Evolutionary conservation across 2,329 filamentous ascomycete species (phyloP).

Genomic region (Neonectria magnoliae): DNA sequence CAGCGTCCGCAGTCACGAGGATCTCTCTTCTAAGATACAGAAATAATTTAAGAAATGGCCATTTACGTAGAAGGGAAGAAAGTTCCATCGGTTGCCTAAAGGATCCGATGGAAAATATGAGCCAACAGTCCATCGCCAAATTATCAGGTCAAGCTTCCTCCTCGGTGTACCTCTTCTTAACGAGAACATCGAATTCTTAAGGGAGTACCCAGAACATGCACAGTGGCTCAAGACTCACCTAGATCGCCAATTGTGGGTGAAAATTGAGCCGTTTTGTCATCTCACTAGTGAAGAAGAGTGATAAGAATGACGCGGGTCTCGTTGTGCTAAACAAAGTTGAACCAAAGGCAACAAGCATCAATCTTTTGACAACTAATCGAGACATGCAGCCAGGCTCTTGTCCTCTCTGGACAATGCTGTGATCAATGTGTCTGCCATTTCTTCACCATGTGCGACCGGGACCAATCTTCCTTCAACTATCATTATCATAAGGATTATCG

Average conservation of each 20-base stretch:
- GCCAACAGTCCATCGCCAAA: not conserved
- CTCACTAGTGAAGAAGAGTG: not conserved
- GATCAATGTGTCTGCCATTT: too few relatives aligned
- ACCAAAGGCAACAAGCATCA: too few relatives aligned
- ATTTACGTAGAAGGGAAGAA: slow-evolving; percentile 25
- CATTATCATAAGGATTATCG: too few relatives aligned
- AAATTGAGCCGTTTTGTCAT: slow-evolving; percentile 11
- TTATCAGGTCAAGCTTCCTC: slow-evolving; percentile 14
- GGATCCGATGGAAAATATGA: slow-evolving; percentile 21
- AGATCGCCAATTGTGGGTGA: slow-evolving; percentile 5
- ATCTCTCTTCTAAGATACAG: slow-evolving; percentile 17
- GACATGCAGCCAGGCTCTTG: not conserved
- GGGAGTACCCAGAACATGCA: slow-evolving; percentile 23
- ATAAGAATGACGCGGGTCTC: not conserved
- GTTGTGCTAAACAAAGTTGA: too few relatives aligned
- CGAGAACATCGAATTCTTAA: slow-evolving; percentile 8
- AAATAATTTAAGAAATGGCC: slow-evolving; percentile 28
- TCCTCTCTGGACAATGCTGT: not conserved
- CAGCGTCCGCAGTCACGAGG: slow-evolving; percentile 9
- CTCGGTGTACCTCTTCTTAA: not conserved
- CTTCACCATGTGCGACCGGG: too few relatives aligned
- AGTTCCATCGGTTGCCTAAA: slow-evolving; percentile 8
- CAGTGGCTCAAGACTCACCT: slow-evolving; percentile 20
- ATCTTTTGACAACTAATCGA: not conserved
- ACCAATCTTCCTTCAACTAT: too few relatives aligned